Evolutionary conservation across 2,329 filamentous ascomycete species (phyloP), one percentile per base, ranked within the genome.

Genomic region (Rasamsonia emersonii): DNA sequence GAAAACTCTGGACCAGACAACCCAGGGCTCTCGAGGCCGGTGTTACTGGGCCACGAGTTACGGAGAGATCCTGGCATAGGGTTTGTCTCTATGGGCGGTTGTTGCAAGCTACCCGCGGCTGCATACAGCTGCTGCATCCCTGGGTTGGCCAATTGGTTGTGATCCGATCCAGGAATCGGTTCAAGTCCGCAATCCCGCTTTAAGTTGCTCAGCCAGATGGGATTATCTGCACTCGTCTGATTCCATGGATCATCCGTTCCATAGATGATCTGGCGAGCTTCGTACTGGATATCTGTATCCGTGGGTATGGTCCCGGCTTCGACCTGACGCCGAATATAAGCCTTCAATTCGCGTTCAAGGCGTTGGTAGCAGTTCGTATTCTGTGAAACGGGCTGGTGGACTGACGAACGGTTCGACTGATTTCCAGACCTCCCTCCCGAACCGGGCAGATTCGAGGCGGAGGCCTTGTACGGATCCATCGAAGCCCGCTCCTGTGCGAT

Each of bases 161-260:
- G 46, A 11, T 58, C 49, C 5, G 53, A 48, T n/a, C 47, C 43
- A 9, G 50, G 51, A 2, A 48, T 36, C 10, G 45, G 39, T 14
- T 53, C 47, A 11, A 67, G 42, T 3, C 62, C 63, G 23, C 54
- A 47, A 37, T 65, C 58, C 7, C 57, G 58, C 42, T 67, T 67
- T 31, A 67, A 43, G 16, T 64, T 46, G 34, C 56, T 55, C 8
- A 67, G 48, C 64, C 64, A 67, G 7, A 58, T 46, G n/a, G 57
- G 47, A 30, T 65, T 65, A 40, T 67, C 64, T 5, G 64, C 64
- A 34, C 61, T 61, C 3, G 64, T 67, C 45, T 64, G 55, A 30
- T 60, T 58, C 54, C 55, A 60, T n/a, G 46, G 46, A 19, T 59
- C 56, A 35, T 54, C 46, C 10, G 30, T 44, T 9, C 46, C 53